Base-by-base conservation (phyloP, 192 early-diverging fungal genomes). In the Coemansia reversa region DNA sequence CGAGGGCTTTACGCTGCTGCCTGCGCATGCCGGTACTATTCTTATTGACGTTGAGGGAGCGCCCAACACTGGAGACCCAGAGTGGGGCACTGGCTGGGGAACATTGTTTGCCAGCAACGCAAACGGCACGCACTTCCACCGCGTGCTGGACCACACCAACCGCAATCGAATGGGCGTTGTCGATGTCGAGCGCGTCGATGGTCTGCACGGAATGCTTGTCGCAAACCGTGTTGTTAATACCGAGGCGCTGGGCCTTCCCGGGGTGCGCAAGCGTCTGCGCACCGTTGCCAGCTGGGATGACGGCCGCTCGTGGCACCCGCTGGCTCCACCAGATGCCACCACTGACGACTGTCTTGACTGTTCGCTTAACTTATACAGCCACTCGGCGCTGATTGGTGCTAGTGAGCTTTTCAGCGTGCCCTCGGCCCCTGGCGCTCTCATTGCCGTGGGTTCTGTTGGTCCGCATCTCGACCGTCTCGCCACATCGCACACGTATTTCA, bases 371-470 rank as follows among this genome's bases (percentile, higher is more conserved):
- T 67, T 98, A 47, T 93, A 93, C 69, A 86, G 88, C 58, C 90
- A 83, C 63, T 89, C 87, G 51, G 89, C 69, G 27, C 52, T 78
- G 57, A 12, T 67, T 5, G 33, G 82, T 7, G 69, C 78, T 23
- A 86, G 84, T 20, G 70, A 82, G 8, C 84, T 88, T 7, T 97
- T 90, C 62, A 89, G 91, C 49, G 83, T 88, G 0, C 30, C 76
- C 7, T 64, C 88, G 1, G 91, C 94, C 5, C 85, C 91, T 3
- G 95, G 95, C 18, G 73, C 93, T 7, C 84, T 95, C 62, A 83
- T 97, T 74, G 95, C 90, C n/a, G 87, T 96, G 5, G 97, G 97
- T 18, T 93, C 93, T 66, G 89, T 95, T 1, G 95, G 94, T 22
- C 35, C 60, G 0, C 75, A 75, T 12, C 67, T 99, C 24, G 64